These are phyloP conservation scores for Kickxella alabastrina DNA, from an alignment of 192 early-diverging fungal species.

Conservation along the genomic window DNA sequence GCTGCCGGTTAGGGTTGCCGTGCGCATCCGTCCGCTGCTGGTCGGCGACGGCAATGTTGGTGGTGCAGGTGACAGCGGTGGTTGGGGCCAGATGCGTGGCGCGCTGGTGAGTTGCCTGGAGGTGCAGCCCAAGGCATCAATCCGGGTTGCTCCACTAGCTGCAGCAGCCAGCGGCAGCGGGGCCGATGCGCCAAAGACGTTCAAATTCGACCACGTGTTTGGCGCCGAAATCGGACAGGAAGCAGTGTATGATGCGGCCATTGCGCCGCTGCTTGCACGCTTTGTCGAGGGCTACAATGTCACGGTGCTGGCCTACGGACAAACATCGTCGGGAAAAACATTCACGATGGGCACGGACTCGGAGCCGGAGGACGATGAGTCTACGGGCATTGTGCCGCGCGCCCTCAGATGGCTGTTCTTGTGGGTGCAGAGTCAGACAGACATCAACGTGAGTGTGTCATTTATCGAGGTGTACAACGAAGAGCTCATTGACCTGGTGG, in stretches of 20 bases:
- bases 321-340: slow-evolving; percentile 95
- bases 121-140: slow-evolving; percentile 13
- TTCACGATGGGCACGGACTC: slow-evolving; percentile 88
- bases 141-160: slow-evolving; percentile 12
- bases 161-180: slow-evolving; percentile 12
- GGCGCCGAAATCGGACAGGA: slow-evolving; percentile 56
- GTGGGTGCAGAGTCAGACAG: slow-evolving; percentile 21
- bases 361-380: slow-evolving; percentile 8
- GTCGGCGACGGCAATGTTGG: slow-evolving; percentile 8
- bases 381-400: slow-evolving; percentile 69
- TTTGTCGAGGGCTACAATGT: slow-evolving; percentile 88
- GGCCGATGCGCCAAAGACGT: slow-evolving; percentile 27
- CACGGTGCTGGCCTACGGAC: slow-evolving; percentile 90
- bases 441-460: slow-evolving; percentile 66
- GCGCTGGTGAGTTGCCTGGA: slow-evolving; percentile 21
- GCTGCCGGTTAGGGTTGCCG: slow-evolving; percentile 50
- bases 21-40: slow-evolving; percentile 47
- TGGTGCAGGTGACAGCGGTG: slow-evolving; percentile 2
- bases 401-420: slow-evolving; percentile 64
- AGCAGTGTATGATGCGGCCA: slow-evolving; percentile 58
- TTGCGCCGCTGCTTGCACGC: slow-evolving; percentile 50
- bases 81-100: slow-evolving; percentile 10
- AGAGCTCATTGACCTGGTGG: slow-evolving; percentile 88
- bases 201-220: slow-evolving; percentile 69
- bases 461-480: slow-evolving; percentile 98